Conservation (phyloP, 2,329 filamentous ascomycete species). For the Pseudocercospora eumusae region DNA sequence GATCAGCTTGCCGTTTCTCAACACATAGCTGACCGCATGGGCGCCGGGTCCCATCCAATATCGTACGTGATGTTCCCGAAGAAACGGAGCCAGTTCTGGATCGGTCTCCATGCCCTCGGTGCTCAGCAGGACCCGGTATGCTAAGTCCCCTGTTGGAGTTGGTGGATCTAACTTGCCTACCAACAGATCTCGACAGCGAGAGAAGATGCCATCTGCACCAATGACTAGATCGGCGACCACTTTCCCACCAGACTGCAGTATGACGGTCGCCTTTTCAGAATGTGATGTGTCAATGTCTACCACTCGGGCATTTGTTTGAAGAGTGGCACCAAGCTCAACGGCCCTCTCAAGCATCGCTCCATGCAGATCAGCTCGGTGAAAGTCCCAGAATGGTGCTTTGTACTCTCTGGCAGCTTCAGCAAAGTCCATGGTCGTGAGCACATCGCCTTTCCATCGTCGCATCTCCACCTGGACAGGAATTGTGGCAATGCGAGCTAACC, state of each 20-base stretch:
- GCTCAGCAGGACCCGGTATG: constrained; percentile 52
- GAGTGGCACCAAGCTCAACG: constrained; percentile 49
- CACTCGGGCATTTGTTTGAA: constrained; percentile 51
- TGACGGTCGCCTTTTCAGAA: constrained; percentile 39
- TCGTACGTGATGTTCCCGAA: constrained; percentile 53
- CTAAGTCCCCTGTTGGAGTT: constrained; percentile 53
- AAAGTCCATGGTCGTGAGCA: constrained; percentile 53
- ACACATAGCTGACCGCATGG: constrained; percentile 56
- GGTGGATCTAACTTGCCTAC: constrained; percentile 51
- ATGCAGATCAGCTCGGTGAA: constrained; percentile 58
- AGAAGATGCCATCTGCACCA: constrained; percentile 53
- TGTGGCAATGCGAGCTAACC: constrained; percentile 46
- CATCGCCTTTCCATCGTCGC: constrained; percentile 56
- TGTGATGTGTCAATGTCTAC: constrained; percentile 40
- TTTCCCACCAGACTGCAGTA: constrained; percentile 43
- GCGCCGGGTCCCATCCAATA: constrained; percentile 57
- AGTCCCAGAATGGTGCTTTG: constrained; percentile 55
- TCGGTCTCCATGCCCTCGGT: constrained; percentile 51
- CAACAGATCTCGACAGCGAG: constrained; percentile 47
- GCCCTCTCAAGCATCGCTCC: constrained; percentile 51
- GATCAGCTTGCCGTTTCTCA: constrained; percentile 52
- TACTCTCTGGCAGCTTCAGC: constrained; percentile 34
- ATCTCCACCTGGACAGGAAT: constrained; percentile 52
- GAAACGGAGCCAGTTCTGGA: constrained; percentile 48
- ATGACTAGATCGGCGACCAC: constrained; percentile 50